These are phyloP conservation scores for Candolleomyces aberdarensis DNA, from an alignment of 768 basidiomycete genomes.

Conservation along the genomic window DNA sequence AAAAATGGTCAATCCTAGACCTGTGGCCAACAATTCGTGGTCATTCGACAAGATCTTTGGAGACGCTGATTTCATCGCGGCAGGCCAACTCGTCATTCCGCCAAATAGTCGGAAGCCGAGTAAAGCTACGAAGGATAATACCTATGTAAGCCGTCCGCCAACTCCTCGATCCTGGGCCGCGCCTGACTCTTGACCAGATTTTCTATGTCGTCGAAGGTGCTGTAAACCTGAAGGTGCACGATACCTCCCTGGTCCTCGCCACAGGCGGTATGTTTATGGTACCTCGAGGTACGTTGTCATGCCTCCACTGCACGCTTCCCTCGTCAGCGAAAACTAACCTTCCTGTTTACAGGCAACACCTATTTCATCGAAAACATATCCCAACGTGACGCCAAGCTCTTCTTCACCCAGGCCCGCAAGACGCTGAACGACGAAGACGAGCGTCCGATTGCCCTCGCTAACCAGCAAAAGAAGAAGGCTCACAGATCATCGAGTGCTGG, in stretches of 20 bases:
- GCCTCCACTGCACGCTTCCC: background rate
- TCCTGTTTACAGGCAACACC: slow-evolving; percentile 61
- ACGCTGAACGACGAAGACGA: slow-evolving; percentile 25
- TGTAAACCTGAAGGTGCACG: slow-evolving; percentile 80
- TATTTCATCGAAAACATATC: slow-evolving; percentile 90
- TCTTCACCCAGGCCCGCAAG: slow-evolving; percentile 87
- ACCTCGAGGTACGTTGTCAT: slow-evolving; percentile 65
- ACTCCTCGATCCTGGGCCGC: background rate
- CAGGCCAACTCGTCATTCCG: slow-evolving; percentile 83
- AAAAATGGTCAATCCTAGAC: slow-evolving; percentile 58
- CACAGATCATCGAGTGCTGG: slow-evolving; percentile 24
- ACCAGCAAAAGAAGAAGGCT: slow-evolving; percentile 17
- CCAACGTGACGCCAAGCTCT: slow-evolving; percentile 74
- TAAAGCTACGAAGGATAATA: slow-evolving; percentile 91
- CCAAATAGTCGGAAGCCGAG: slow-evolving; percentile 77
- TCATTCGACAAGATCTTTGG: slow-evolving; percentile 89
- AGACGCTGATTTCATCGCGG: slow-evolving; percentile 88
- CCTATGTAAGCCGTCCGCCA: slow-evolving; percentile 31
- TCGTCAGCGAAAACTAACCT: background rate
- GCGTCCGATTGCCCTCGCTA: slow-evolving; percentile 16
- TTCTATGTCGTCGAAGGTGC: slow-evolving; percentile 83
- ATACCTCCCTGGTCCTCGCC: slow-evolving; percentile 72
- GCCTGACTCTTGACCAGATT: slow-evolving; percentile 25
- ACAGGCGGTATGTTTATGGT: slow-evolving; percentile 87
- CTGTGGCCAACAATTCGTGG: slow-evolving; percentile 67